Percentiles rank a stretch among this genome's conserved stretches.
phyloP scores from a whole-genome alignment of 768 basidiomycete genomes.

The Russula ochroleuca region DNA sequence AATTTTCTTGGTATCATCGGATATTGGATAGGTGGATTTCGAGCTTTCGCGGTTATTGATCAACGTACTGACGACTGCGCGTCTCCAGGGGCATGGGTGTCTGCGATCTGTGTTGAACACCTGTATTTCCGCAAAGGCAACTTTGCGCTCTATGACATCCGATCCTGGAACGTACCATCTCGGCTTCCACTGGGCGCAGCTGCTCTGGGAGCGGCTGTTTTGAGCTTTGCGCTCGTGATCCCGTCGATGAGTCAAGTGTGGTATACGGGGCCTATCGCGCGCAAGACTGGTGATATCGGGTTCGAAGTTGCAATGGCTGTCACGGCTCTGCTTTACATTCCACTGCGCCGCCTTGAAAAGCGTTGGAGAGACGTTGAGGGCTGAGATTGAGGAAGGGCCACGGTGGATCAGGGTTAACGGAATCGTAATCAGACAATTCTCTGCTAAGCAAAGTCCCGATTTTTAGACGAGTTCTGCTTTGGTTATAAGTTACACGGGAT shows the following conservation, averaged over 20 bases:
- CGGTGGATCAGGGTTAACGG: not conserved
- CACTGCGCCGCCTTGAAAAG: constrained; percentile 42
- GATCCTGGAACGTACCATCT: constrained; percentile 50
- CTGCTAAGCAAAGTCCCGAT: not conserved
- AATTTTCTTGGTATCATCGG: constrained; percentile 63
- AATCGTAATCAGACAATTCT: not conserved
- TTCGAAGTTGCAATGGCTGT: constrained; percentile 55
- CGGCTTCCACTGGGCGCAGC: constrained; percentile 60
- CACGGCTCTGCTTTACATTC: constrained; percentile 48
- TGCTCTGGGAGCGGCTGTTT: constrained; percentile 48
- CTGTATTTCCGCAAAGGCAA: constrained; percentile 53
- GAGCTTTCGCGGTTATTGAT: not conserved
- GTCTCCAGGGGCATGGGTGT: constrained; percentile 42
- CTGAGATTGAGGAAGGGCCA: not conserved
- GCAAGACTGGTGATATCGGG: constrained; percentile 63
- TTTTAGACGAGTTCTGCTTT: not conserved
- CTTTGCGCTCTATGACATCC: constrained; percentile 46
- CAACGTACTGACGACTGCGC: constrained; percentile 49
- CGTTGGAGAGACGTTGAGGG: constrained; percentile 5
- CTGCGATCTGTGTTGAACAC: constrained; percentile 63
- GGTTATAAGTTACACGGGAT: not conserved
- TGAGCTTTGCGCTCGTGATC: constrained; percentile 53
- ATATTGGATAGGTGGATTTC: constrained; percentile 36
- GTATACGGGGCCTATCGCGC: constrained; percentile 67
- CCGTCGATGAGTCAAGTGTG: constrained; percentile 69